A percentile compares a stretch with the other conserved stretches of the same genome.
Evolutionary conservation across 805 yeast species (phyloP).

Genomic region (Candida corydali): DNA sequence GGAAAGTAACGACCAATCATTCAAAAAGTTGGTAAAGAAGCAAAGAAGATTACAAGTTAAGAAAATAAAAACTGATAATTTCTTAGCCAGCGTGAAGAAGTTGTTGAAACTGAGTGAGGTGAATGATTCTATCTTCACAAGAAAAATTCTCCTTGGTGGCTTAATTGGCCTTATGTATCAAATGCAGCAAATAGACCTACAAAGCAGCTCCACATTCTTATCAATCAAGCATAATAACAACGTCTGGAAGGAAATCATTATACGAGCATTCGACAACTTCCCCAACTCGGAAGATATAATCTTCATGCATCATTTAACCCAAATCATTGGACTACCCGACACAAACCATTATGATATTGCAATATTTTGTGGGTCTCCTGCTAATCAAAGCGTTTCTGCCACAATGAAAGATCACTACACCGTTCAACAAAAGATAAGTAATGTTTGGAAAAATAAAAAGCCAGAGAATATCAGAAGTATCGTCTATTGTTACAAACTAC

Average conservation of each 20-base stretch:
- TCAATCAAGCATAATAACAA: slow-evolving; percentile 28
- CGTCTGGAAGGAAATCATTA: slow-evolving; percentile 68
- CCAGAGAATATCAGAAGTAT: slow-evolving; percentile 23
- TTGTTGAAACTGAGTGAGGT: slow-evolving; percentile 35
- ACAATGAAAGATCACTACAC: slow-evolving; percentile 30
- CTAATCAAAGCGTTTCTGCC: slow-evolving; percentile 54
- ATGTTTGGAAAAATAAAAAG: slow-evolving; percentile 26
- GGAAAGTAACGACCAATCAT: slow-evolving; percentile 38
- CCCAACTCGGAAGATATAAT: slow-evolving; percentile 4
- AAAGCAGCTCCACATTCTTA: slow-evolving; percentile 43
- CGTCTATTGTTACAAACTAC: slow-evolving; percentile 34
- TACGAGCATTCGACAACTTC: slow-evolving; percentile 60
- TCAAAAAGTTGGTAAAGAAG: slow-evolving; percentile 32
- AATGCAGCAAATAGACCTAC: slow-evolving; percentile 27
- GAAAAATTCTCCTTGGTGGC: slow-evolving; percentile 43
- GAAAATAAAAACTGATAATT: slow-evolving; percentile 23
- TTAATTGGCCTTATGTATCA: slow-evolving; percentile 24
- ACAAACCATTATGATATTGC: slow-evolving; percentile 76
- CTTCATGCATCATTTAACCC: slow-evolving; percentile 51
- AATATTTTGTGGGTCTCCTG: slow-evolving; percentile 77
- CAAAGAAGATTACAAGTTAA: slow-evolving; percentile 25
- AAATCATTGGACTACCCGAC: slow-evolving; percentile 55
- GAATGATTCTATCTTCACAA: slow-evolving; percentile 49
- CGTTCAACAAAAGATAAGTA: slow-evolving; percentile 29
- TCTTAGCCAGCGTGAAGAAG: slow-evolving; percentile 54